Percentiles rank a stretch among this genome's conserved stretches.
Conservation (phyloP, 2,329 filamentous ascomycete genomes). For the Calonectria leucothoes region DNA sequence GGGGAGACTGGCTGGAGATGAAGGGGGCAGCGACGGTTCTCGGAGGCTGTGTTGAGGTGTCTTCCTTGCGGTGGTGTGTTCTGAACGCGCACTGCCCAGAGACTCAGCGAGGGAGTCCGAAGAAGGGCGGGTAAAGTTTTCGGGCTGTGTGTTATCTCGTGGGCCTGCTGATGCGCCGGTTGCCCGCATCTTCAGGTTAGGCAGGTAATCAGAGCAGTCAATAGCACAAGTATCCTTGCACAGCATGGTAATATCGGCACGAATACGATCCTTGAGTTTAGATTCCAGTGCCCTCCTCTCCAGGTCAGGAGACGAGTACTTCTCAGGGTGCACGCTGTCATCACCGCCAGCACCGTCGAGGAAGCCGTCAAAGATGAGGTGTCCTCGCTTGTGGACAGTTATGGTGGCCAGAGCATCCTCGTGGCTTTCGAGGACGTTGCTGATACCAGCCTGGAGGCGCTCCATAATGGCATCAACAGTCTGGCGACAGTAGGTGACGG, state of each 20-base stretch:
- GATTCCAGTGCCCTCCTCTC: conserved; percentile 53
- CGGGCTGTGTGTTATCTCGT: conserved; percentile 3
- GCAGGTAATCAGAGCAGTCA: conserved; percentile 43
- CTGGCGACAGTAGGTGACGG: conserved; percentile 55
- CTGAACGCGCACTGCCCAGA: conserved; percentile 36
- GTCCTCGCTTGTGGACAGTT: conserved; percentile 63
- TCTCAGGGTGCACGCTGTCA: conserved; percentile 43
- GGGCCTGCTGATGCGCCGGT: conserved; percentile 30
- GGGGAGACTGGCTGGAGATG: conserved; percentile 24
- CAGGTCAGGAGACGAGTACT: conserved; percentile 48
- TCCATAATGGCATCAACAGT: conserved; percentile 62
- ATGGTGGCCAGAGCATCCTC: conserved; percentile 58
- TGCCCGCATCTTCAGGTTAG: conserved; percentile 41
- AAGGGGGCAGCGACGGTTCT: conserved; percentile 30
- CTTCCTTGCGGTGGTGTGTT: conserved; percentile 39
- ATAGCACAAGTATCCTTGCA: conserved; percentile 64
- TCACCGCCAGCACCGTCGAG: conserved; percentile 48
- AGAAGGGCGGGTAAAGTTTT: conserved; percentile 16
- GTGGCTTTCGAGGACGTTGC: conserved; percentile 59
- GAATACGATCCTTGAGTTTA: conserved; percentile 57
- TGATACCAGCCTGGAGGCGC: conserved; percentile 62
- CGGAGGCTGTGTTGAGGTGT: conserved; percentile 32
- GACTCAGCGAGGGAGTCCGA: conserved; percentile 37
- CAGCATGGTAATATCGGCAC: conserved; percentile 60
- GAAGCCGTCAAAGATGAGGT: conserved; percentile 54